phyloP scores from a whole-genome alignment of 352 stramenopile species.

The Globisporangium ultimum region DNA sequence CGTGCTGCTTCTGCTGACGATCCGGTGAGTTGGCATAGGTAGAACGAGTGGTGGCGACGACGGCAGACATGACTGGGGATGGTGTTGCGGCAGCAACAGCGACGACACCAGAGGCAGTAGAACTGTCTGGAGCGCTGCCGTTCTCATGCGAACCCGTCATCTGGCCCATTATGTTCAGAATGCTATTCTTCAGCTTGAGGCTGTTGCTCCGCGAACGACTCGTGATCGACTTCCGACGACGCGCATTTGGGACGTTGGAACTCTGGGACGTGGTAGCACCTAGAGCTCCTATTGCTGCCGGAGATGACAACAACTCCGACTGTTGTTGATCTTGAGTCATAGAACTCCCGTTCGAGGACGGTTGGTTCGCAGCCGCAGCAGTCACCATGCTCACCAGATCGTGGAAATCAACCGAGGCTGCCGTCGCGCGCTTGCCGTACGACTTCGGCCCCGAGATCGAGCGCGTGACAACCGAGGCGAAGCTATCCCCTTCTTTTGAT shows the following conservation, averaged over 20 bases:
- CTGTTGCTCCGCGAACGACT: conserved; percentile 68
- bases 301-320: conserved; percentile 8
- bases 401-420: conserved; percentile 42
- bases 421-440: conserved; percentile 12
- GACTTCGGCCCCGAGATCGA: conserved; percentile 6
- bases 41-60: neutral
- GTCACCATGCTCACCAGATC: conserved; percentile 35
- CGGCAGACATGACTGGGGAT: neutral
- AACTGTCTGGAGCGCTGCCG: neutral
- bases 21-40: neutral
- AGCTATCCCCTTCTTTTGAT: conserved; percentile 10
- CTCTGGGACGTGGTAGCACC: neutral
- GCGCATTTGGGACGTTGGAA: conserved; percentile 37
- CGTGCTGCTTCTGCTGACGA: conserved; percentile 15
- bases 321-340: neutral
- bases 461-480: conserved; percentile 4
- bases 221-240: conserved; percentile 50
- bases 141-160: conserved; percentile 38
- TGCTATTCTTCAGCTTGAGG: conserved; percentile 46
- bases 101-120: no score
- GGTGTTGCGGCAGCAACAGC: neutral
- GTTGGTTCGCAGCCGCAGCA: conserved; percentile 12
- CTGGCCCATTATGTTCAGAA: conserved; percentile 63
- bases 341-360: neutral
- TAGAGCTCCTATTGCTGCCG: conserved; percentile 3